phyloP scores from a whole-genome alignment of 2,329 filamentous ascomycete species.

The Nothophoma quercina region DNA sequence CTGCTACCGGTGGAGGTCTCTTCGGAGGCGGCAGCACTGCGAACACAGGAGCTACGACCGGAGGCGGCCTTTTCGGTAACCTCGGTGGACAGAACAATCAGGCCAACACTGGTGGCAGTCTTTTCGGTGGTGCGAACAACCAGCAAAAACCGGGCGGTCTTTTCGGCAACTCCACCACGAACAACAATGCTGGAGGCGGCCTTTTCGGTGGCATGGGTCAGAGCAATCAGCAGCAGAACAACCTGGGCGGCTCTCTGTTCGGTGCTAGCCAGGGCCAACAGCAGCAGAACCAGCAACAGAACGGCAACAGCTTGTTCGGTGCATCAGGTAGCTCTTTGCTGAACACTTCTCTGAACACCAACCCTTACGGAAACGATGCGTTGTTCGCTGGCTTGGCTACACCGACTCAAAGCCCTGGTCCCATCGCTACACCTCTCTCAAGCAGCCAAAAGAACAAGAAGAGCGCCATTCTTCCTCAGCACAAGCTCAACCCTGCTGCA shows the following conservation, averaged over 20 bases:
- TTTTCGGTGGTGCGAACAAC: conserved; percentile 54
- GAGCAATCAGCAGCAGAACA: conserved; percentile 51
- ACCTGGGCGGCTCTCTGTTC: conserved; percentile 51
- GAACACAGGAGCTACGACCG: conserved; percentile 24
- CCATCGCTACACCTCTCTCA: conserved; percentile 87
- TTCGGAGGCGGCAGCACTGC: conserved; percentile 50
- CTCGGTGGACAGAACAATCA: conserved; percentile 39
- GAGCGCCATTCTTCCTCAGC: conserved; percentile 80
- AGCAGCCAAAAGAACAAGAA: conserved; percentile 79
- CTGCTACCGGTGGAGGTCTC: conserved; percentile 46
- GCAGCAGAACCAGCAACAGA: conserved; percentile 50
- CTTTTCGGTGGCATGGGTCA: conserved; percentile 57
- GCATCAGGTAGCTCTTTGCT: conserved; percentile 57
- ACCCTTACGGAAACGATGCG: conserved; percentile 87
- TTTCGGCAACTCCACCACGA: conserved; percentile 48
- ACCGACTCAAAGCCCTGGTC: conserved; percentile 77
- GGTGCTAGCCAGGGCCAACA: conserved; percentile 52
- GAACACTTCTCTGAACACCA: conserved; percentile 68
- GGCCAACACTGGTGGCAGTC: conserved; percentile 37
- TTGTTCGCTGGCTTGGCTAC: conserved; percentile 79
- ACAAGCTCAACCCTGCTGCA: conserved; percentile 84
- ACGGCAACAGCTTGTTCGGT: conserved; percentile 61
- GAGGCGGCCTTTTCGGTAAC: conserved; percentile 46
- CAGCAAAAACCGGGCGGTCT: conserved; percentile 54
- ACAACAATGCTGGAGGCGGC: conserved; percentile 51